A percentile compares a stretch with the other conserved stretches of the same genome.
Conservation (phyloP, 805 yeast genomes). For the Vanderwaltozyma verrucispora region DNA sequence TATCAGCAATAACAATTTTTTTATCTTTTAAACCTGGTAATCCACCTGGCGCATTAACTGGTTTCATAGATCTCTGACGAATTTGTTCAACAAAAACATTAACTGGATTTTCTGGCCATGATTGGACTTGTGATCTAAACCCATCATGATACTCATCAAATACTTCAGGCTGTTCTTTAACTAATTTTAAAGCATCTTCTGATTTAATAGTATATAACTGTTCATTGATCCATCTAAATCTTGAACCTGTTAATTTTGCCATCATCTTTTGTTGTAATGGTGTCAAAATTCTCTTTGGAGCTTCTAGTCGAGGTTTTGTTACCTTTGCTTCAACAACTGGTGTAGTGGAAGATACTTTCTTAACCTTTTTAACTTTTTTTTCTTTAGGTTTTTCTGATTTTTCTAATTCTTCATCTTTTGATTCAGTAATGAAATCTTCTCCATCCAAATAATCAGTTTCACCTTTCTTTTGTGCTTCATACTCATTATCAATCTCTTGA, state of each 20-base stretch:
- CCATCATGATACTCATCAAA: slow-evolving; percentile 95
- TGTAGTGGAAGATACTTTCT: slow-evolving; percentile 4
- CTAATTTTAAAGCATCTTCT: slow-evolving; percentile 59
- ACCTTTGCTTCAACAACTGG: slow-evolving; percentile 1
- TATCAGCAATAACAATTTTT: slow-evolving; percentile 79
- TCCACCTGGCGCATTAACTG: slow-evolving; percentile 94
- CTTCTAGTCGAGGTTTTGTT: slow-evolving; percentile 4
- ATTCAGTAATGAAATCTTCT: too few relatives aligned
- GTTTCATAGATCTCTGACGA: slow-evolving; percentile 44
- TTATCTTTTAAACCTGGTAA: slow-evolving; percentile 57
- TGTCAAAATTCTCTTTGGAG: slow-evolving; percentile 41
- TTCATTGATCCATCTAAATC: slow-evolving; percentile 98
- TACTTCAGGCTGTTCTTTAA: slow-evolving; percentile 72
- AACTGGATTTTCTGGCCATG: slow-evolving; percentile 99
- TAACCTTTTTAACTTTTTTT: slow-evolving; percentile 1
- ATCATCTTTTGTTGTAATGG: slow-evolving; percentile 93
- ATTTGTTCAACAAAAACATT: slow-evolving; percentile 73
- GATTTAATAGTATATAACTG: slow-evolving; percentile 86
- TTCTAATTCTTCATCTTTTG: too few relatives aligned
- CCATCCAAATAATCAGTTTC: slow-evolving; percentile 2
- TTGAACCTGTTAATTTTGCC: slow-evolving; percentile 86
- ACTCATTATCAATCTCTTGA: slow-evolving; percentile 1
- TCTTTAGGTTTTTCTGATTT: slow-evolving; percentile 6
- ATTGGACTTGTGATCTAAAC: slow-evolving; percentile 85
- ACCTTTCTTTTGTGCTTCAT: slow-evolving; percentile 2